Evolutionary conservation across 345 rosid species (phyloP), one percentile per base, ranked within the genome.

Genomic region (Dimocarpus longan): DNA sequence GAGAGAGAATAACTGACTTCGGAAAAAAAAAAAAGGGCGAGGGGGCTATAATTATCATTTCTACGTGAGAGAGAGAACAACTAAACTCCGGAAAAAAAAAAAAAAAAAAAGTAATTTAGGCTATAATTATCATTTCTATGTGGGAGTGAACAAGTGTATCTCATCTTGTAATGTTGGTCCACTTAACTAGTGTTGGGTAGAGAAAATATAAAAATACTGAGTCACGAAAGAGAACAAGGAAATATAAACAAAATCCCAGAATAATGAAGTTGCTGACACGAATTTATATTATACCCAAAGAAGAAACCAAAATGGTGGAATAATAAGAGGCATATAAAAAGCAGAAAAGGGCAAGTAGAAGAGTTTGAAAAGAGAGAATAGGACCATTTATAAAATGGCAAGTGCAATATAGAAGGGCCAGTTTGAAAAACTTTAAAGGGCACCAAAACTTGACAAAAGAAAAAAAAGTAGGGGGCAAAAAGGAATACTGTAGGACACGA

Each of bases 361-460:
- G 37, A 32, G 37, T 32, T 32, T 39, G n/a, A 16, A 21, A 9
- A 22, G 48, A 75, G 74, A 3, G 57, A 62, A 42, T 65, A 75
- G 64, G 42, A 66, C 48, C 82, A 81, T 65, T 43, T 7, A 68
- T 79, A 84, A 81, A 64, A 79, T 1, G 83, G 87, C 81, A 70
- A 79, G 40, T 37, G 68, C 37, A 32, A 32, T 32, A 32, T 32
- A 32, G 4, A 32, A 32, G 37, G 37, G 37, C 0, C 37, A 32
- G 37, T 32, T 32, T 32, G 37, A 32, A 32, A 1, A 32, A 32
- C 37, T 32, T 32, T 3, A 3, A 32, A 32, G 37, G 37, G 37
- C 37, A 2, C 37, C 2, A 1, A 32, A 32, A 2, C 37, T 32
- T 32, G 37, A 32, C 37, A 32, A 32, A 32, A 32, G 37, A 1